Percentiles rank a stretch among this genome's conserved stretches.
Evolutionary conservation across 139 green algal genomes (phyloP).

Genomic region (Chlamydomonas sp.): DNA sequence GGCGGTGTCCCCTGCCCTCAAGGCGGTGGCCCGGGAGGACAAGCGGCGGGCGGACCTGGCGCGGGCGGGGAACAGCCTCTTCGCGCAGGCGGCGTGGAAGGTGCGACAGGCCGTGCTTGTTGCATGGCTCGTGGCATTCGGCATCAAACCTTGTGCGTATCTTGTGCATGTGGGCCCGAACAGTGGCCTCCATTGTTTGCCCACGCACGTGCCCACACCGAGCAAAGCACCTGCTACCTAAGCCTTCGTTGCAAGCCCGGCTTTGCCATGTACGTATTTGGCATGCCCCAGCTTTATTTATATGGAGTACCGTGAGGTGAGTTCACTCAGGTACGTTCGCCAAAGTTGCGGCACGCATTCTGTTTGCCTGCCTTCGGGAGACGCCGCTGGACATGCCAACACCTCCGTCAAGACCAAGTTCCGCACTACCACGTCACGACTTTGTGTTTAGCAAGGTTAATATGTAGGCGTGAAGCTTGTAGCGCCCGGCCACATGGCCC

Average conservation of each 20-base stretch:
- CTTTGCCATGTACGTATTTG: no score
- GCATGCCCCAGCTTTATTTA: no score
- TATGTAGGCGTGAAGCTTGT: background rate
- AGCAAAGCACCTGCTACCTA: background rate
- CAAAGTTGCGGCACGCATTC: no score
- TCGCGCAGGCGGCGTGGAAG: background rate
- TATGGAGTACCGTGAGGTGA: no score
- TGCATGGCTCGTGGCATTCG: no score
- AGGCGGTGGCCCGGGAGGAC: background rate
- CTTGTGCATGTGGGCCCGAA: background rate
- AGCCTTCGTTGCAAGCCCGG: background rate
- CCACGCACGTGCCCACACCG: background rate
- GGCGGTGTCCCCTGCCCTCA: background rate
- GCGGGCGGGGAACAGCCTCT: background rate
- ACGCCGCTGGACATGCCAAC: no score
- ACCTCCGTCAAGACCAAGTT: no score
- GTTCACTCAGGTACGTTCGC: no score
- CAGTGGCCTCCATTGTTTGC: background rate
- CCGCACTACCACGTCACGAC: no score
- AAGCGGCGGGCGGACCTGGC: background rate
- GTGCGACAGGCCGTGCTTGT: background rate
- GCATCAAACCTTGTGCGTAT: background rate
- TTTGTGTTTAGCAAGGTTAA: no score
- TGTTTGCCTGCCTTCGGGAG: no score
- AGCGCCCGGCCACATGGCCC: background rate